Percentiles rank a stretch among this genome's conserved stretches.
phyloP scores from a whole-genome alignment of 345 rosid species.

The Hirschfeldia incana region DNA sequence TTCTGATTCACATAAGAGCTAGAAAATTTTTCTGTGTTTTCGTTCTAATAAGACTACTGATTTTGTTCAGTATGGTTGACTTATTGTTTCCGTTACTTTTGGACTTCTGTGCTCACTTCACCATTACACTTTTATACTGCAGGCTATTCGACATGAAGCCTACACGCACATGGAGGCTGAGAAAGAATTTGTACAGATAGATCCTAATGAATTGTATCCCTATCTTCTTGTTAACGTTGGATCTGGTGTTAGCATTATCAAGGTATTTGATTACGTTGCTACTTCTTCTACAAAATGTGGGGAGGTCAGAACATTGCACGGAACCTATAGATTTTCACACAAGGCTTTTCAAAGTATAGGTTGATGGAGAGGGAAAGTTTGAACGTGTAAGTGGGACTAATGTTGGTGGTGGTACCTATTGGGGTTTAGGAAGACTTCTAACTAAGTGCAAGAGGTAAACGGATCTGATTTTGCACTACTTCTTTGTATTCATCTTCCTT shows the following conservation, averaged over 20 bases:
- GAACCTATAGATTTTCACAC: not conserved
- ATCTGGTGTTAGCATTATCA: constrained; percentile 99
- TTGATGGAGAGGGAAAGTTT: constrained; percentile 97
- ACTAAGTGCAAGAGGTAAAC: constrained; percentile 90
- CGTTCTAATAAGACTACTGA: not conserved
- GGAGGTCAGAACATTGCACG: not conserved
- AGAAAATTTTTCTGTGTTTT: not conserved
- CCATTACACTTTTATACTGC: constrained; percentile 6
- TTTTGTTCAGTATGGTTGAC: not conserved
- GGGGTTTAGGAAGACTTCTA: constrained; percentile 94
- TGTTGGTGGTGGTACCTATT: constrained; percentile 98
- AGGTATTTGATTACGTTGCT: constrained; percentile 52
- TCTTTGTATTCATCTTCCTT: not conserved
- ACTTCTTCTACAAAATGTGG: not conserved
- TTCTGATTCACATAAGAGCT: constrained; percentile 1
- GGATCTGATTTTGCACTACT: constrained; percentile 16
- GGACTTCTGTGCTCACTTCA: not conserved
- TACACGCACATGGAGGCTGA: constrained; percentile 93
- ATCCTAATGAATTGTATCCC: constrained; percentile 84
- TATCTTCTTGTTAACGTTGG: constrained; percentile 98
- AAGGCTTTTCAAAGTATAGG: constrained; percentile 46
- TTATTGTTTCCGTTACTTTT: not conserved
- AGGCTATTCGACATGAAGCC: constrained; percentile 99
- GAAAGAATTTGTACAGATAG: constrained; percentile 96
- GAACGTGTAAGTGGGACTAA: constrained; percentile 96